Conservation (phyloP, 768 basidiomycete species). For the Crucibulum laeve region DNA sequence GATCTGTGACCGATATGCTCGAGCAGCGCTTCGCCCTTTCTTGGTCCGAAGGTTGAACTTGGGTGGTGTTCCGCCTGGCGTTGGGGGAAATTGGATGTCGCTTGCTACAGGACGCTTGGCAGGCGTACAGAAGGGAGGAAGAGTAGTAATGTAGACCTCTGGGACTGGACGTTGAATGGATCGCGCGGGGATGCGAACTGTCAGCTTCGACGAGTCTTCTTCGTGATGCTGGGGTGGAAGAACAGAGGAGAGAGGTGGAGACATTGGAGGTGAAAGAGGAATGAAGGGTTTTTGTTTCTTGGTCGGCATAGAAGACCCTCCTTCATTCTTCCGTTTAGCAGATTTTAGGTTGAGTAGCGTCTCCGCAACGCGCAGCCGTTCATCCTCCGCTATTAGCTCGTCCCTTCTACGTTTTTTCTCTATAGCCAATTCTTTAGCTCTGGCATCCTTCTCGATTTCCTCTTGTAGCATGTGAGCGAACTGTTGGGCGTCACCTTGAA, state of each 20-base stretch:
- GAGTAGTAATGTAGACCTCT: conserved; percentile 12
- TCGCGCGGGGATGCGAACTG: conserved; percentile 8
- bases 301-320: background rate
- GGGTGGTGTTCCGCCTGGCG: conserved; percentile 8
- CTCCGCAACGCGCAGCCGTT: too few species aligned
- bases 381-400: conserved; percentile 42
- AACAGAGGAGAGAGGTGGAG: conserved; percentile 1
- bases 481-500: conserved; percentile 81
- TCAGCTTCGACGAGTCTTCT: background rate
- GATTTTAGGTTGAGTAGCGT: too few species aligned
- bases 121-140: background rate
- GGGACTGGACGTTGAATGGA: conserved; percentile 3
- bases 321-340: conserved; percentile 3
- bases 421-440: conserved; percentile 45
- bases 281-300: conserved; percentile 5
- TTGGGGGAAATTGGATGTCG: conserved; percentile 1
- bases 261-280: conserved; percentile 7
- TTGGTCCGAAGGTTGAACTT: conserved; percentile 7
- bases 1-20: too few species aligned
- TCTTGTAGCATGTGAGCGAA: conserved; percentile 62
- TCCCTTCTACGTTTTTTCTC: conserved; percentile 59
- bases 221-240: background rate
- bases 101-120: background rate
- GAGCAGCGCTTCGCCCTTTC: conserved; percentile 7
- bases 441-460: conserved; percentile 53